A percentile compares a stretch with the other conserved stretches of the same genome.
Conservation (phyloP, 2,329 filamentous ascomycete species). For the Fusarium sp. region DNA sequence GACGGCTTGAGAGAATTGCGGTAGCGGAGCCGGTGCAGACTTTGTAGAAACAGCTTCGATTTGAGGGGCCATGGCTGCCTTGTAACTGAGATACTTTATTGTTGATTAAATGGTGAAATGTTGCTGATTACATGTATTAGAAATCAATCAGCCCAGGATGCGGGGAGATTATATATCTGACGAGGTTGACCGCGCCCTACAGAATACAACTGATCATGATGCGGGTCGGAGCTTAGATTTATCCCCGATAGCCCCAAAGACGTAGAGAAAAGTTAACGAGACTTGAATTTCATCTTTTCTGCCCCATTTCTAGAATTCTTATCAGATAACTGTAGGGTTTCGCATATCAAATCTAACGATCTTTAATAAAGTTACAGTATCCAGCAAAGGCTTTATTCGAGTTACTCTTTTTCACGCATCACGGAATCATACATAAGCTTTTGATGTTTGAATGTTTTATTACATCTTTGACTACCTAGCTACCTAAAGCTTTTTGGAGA, state of each 20-base stretch:
- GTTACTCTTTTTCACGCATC: not conserved
- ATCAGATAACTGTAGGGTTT: not conserved
- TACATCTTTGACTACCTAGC: not conserved
- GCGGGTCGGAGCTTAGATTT: conserved; percentile 4
- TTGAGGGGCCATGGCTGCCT: not conserved
- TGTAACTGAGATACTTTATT: not conserved
- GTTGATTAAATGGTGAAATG: not conserved
- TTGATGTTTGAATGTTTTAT: not conserved
- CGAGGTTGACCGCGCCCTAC: not conserved
- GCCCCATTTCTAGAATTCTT: not conserved
- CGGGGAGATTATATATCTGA: not conserved
- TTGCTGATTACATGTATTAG: not conserved
- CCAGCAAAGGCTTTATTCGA: not conserved
- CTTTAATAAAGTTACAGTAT: too few species aligned
- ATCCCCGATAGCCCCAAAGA: not conserved
- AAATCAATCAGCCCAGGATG: not conserved
- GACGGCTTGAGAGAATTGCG: conserved; percentile 70
- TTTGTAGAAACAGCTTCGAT: conserved; percentile 12
- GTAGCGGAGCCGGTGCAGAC: conserved; percentile 52
- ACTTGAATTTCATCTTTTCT: not conserved
- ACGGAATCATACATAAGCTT: not conserved
- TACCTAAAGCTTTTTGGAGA: not conserved
- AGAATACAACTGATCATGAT: not conserved
- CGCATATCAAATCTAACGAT: not conserved
- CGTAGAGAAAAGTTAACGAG: not conserved